Evolutionary conservation across 2,329 filamentous ascomycete genomes (phyloP).

Genomic region (Epichloe aotearoae): DNA sequence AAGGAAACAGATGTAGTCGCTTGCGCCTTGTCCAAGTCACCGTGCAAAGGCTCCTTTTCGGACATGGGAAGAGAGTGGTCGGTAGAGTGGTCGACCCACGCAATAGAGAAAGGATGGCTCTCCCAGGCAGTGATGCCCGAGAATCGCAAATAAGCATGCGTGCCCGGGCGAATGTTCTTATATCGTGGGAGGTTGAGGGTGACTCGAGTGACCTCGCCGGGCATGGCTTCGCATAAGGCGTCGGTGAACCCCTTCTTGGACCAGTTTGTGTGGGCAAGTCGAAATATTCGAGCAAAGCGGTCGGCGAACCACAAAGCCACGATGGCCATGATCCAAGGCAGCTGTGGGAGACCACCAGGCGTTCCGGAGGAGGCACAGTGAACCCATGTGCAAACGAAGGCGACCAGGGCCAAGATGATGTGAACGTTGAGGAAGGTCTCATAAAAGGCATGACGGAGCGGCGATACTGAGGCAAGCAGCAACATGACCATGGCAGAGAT

Average conservation of each 20-base stretch:
- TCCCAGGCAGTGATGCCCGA: conserved; percentile 54
- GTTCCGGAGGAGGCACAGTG: conserved; percentile 56
- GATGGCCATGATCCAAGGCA: conserved; percentile 61
- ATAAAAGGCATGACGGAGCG: conserved; percentile 87
- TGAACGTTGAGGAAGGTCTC: conserved; percentile 89
- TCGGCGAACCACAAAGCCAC: conserved; percentile 69
- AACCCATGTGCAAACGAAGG: conserved; percentile 60
- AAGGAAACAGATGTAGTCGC: conserved; percentile 54
- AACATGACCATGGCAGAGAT: conserved; percentile 51
- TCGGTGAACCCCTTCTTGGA: conserved; percentile 45
- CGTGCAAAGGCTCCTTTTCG: conserved; percentile 27
- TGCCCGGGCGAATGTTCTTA: conserved; percentile 53
- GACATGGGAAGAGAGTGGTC: conserved; percentile 24
- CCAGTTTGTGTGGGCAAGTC: conserved; percentile 55
- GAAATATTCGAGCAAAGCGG: conserved; percentile 47
- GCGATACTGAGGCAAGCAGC: conserved; percentile 57
- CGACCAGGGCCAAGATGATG: conserved; percentile 57
- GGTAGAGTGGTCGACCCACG: conserved; percentile 51
- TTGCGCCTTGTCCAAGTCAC: conserved; percentile 24
- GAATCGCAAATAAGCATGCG: conserved; percentile 64
- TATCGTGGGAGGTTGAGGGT: conserved; percentile 57
- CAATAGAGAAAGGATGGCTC: conserved; percentile 66
- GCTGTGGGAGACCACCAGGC: conserved; percentile 51
- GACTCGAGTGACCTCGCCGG: conserved; percentile 56
- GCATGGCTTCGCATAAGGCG: conserved; percentile 53